Evolutionary conservation across 1,284 basidiomycete genomes (phyloP), one percentile per base, ranked within the genome.

Genomic region (Marasmius fiardii): DNA sequence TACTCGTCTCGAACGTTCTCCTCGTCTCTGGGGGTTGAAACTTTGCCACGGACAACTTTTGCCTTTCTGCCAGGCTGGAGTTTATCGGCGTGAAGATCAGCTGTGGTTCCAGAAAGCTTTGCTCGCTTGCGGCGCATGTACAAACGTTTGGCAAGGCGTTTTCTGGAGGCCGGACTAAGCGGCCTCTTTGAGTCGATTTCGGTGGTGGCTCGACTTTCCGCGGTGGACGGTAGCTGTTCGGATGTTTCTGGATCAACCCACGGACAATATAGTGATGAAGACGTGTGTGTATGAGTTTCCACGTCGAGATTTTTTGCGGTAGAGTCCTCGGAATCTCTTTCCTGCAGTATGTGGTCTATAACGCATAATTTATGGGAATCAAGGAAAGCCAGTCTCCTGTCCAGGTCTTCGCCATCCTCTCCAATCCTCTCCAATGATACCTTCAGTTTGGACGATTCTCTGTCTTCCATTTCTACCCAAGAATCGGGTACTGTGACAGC

Each of bases 81-180:
- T 53, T 67, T 73, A 4, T 61, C 57, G 2, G 66, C 56, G 21
- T 67, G 66, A n/a, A 68, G 61, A 31, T 72, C 68, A 2, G 66
- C 63, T 12, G 63, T 63, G 18, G 55, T 63, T 18, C 83, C 83
- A 2, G 62, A 62, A 26, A 68, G 64, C 37, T 75, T 69, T 14
- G 88, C 87, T 39, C 88, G 79, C 65, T 82, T 86, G 41, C 80
- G 79, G 10, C 88, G 82, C 87, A 90, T 90, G 64, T 87, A 80
- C 5, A 90, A 69, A 33, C 86, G 75, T 58, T 89, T 89, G 58
- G 72, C 70, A 33, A 82, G 61, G 34, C 80, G 83, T 43, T 82
- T 77, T 16, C 82, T 82, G 3, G 81, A 76, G 2, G 63, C 65
- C 3, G 85, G 83, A n/a, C 79, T 77, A n/a, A 81, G 67, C 21